Evolutionary conservation across 306 rosid species (phyloP).

Genomic region (Dryas alaskensis): DNA sequence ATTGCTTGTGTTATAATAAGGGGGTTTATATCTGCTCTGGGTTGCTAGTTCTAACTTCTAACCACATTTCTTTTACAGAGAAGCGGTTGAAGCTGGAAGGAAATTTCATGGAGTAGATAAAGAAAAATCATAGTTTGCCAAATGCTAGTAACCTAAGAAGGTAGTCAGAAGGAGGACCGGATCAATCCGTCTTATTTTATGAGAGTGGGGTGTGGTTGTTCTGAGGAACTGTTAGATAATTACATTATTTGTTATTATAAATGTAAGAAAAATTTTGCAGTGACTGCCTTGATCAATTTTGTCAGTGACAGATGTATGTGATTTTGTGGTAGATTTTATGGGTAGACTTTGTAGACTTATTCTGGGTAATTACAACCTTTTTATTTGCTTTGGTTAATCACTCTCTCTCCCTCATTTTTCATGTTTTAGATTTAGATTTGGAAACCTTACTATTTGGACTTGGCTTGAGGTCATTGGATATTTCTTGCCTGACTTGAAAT

Average conservation of each 20-base stretch:
- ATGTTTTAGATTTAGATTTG: no score
- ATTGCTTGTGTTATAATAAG: background rate
- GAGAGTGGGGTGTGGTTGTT: background rate
- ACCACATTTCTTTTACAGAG: constrained; percentile 47
- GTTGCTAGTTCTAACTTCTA: constrained; percentile 13
- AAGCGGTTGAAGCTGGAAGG: constrained; percentile 93
- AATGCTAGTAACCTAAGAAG: background rate
- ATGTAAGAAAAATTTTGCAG: background rate
- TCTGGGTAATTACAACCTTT: background rate
- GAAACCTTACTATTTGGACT: no score
- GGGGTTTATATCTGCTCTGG: background rate
- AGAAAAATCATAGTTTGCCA: constrained; percentile 34
- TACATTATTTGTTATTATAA: background rate
- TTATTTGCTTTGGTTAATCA: background rate
- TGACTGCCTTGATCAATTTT: background rate
- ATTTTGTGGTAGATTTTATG: background rate
- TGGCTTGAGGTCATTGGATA: no score
- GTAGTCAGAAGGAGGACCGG: background rate
- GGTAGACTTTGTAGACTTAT: no score
- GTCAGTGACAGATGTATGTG: background rate
- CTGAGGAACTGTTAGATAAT: background rate
- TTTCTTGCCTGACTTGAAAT: no score
- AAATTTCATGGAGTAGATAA: constrained; percentile 63
- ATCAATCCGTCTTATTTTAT: background rate
- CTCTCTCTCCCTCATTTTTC: background rate